Conservation (phyloP, 2,329 filamentous ascomycete genomes). For the Aspergillus transmontanensis region DNA sequence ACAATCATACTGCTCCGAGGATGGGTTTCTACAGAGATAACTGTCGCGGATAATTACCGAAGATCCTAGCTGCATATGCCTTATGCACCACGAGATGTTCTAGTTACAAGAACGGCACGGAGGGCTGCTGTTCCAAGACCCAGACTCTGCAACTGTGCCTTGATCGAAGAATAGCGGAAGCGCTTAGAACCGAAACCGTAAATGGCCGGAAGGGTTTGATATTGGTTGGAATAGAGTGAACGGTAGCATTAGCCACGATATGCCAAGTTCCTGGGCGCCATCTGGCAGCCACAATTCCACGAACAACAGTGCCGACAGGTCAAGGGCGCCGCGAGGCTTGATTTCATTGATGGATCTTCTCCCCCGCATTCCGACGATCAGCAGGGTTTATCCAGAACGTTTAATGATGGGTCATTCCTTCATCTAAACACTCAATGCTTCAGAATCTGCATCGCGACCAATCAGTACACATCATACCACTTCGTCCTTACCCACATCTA, state of each 20-base stretch:
- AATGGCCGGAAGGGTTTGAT: neutral
- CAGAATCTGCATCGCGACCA: slow-evolving; percentile 15
- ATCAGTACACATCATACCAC: slow-evolving; percentile 20
- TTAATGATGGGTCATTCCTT: slow-evolving; percentile 18
- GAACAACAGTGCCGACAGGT: slow-evolving; percentile 3
- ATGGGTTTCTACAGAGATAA: neutral
- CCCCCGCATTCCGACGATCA: slow-evolving; percentile 24
- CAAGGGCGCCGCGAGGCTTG: neutral
- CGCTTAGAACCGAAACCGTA: neutral
- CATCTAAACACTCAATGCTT: slow-evolving; percentile 15
- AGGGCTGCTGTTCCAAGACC: neutral
- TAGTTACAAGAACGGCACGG: neutral
- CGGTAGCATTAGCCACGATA: neutral
- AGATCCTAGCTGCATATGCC: neutral
- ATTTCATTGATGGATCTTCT: slow-evolving; percentile 24
- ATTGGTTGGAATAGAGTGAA: neutral
- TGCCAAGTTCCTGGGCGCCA: neutral
- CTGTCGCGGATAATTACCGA: neutral
- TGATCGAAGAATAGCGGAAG: neutral
- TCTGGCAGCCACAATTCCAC: slow-evolving; percentile 2
- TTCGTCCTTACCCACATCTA: slow-evolving; percentile 9
- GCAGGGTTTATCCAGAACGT: slow-evolving; percentile 15
- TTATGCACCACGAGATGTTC: neutral
- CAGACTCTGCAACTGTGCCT: neutral
- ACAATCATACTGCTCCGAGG: neutral